A percentile compares a stretch with the other conserved stretches of the same genome.
Conservation (phyloP, 208 protist genomes). For the Tritrichomonas musculus region DNA sequence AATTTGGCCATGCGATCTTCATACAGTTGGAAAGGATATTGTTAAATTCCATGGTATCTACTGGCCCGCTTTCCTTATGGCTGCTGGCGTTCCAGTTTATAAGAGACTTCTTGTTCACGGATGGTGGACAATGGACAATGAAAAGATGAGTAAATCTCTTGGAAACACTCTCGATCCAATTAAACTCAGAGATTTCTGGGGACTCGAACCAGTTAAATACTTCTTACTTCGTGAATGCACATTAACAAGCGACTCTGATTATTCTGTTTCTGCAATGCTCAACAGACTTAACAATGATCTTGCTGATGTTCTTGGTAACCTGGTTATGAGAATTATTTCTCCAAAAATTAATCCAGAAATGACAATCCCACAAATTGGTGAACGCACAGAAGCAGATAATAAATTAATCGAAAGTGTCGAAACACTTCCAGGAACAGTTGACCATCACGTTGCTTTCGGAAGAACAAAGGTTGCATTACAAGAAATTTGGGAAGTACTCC, state of each 20-base stretch:
- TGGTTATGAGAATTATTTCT: conserved; percentile 37
- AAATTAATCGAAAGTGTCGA: background rate
- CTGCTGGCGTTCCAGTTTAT: conserved; percentile 75
- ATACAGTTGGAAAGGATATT: conserved; percentile 87
- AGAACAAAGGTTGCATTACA: background rate
- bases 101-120: conserved; percentile 50
- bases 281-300: conserved; percentile 40
- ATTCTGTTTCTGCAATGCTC: conserved; percentile 53
- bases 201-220: conserved; percentile 76
- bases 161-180: conserved; percentile 87
- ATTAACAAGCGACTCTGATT: conserved; percentile 85
- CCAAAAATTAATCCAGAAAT: conserved; percentile 28
- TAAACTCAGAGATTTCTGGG: conserved; percentile 9
- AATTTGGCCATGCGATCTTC: conserved; percentile 33
- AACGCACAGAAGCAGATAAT: background rate
- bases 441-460: background rate
- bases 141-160: conserved; percentile 91
- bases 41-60: conserved; percentile 96
- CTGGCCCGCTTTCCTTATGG: conserved; percentile 95
- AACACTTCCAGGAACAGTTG: background rate
- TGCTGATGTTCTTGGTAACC: conserved; percentile 45
- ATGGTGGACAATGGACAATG: conserved; percentile 67
- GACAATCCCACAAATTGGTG: background rate
- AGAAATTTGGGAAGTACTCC: background rate
- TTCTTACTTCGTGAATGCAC: conserved; percentile 83